Base-by-base conservation (phyloP, 352 stramenopile species). In the Phytophthora multivora region DNA sequence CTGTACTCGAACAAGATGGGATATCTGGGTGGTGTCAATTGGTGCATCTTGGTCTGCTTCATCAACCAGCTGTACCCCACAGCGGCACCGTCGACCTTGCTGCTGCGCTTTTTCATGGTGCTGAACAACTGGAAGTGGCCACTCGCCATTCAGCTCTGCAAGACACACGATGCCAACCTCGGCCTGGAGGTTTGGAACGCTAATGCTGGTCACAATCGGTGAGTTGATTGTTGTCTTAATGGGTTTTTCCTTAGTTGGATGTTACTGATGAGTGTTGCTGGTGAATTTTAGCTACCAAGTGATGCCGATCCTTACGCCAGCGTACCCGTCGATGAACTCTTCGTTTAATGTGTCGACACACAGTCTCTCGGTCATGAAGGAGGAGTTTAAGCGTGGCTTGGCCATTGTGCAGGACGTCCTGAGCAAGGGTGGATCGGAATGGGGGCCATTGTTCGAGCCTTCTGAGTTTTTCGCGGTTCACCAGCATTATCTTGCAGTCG, bases 1-100 rank as follows among this genome's bases (percentile, higher is more conserved):
- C 68, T 99, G 25, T 99, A 99, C 77, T 98, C 91, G 42, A 99
- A 99, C 85, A 98, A 99, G 63, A 95, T 99, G 75, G 98, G 97
- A 9, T 99, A 99, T 69, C 75, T 99, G 2, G 97, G 98, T 48
- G 98, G 98, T 64, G 93, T 99, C 16, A 99, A 99, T 75, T 99
- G 88, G 80, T 98, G 97, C 56, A 99, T 99, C 64, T 77, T 99
- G 46, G 96, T 99, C 21, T 97, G 91, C 63, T 98, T 97, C 48
- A 92, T 99, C 46, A 99, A 96, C 40, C 88, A 96, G 52, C 55
- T 97, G 48, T 96, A 96, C 69, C 89, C 89, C 19, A 95, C 84
- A 3, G 89, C 89, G 8, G 87, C 87, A 10, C 86, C 89, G 0
- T 93, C 89, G 23, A 96, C 88, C 19, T 63, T 97, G 30, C 59